Conservation (phyloP, 495 filamentous ascomycete genomes). For the Penicillium salamii region DNA sequence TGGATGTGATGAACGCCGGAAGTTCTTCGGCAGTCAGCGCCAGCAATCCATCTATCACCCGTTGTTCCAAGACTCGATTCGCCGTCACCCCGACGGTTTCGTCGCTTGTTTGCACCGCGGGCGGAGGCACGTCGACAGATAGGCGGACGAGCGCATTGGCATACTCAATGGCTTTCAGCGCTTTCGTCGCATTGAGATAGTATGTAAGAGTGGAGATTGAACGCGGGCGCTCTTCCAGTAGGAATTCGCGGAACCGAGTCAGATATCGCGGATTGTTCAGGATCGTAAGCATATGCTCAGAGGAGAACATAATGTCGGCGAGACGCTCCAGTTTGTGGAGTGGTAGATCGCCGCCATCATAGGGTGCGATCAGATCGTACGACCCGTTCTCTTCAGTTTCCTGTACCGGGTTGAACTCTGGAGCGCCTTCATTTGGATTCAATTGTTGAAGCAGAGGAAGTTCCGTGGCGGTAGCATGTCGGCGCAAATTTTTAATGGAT, state of each 20-base stretch:
- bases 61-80: conserved; percentile 56
- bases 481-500: conserved; percentile 25
- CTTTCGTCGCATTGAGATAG: conserved; percentile 66
- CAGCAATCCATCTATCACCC: conserved; percentile 56
- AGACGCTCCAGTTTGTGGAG: conserved; percentile 53
- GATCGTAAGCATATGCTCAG: conserved; percentile 56
- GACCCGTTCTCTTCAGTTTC: conserved; percentile 23
- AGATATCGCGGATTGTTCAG: conserved; percentile 68
- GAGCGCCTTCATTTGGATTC: conserved; percentile 22
- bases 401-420: conserved; percentile 26
- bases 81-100: conserved; percentile 41
- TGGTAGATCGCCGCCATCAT: conserved; percentile 23
- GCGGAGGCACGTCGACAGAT: conserved; percentile 32
- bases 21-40: conserved; percentile 63
- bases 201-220: conserved; percentile 63
- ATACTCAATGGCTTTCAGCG: conserved; percentile 65
- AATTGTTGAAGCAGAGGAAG: conserved; percentile 25
- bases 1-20: conserved; percentile 62
- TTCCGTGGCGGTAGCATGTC: conserved; percentile 19
- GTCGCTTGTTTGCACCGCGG: conserved; percentile 39
- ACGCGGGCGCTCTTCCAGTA: conserved; percentile 69
- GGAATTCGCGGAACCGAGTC: conserved; percentile 56
- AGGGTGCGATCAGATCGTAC: conserved; percentile 30
- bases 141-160: conserved; percentile 59
- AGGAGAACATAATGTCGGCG: conserved; percentile 63